Percentiles rank a stretch among this genome's conserved stretches.
These are phyloP conservation scores for Plasmodium falciparum DNA, from an alignment of 169 alveolate genomes.

Conservation along the genomic window DNA sequence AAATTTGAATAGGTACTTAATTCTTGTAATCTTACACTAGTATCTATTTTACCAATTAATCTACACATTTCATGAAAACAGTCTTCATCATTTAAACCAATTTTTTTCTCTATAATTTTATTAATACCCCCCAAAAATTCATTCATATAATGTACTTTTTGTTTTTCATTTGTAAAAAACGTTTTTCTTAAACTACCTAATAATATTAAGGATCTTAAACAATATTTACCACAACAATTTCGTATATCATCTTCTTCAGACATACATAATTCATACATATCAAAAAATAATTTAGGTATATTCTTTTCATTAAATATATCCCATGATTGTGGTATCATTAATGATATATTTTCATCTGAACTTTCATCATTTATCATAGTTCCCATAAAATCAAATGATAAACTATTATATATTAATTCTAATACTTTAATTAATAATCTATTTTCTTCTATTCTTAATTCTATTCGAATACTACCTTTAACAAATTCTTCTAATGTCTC, in stretches of 20 bases:
- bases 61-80: conserved; percentile 95
- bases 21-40: conserved; percentile 91
- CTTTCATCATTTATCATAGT: conserved; percentile 94
- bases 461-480: conserved; percentile 71
- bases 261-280: conserved; percentile 84
- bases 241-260: conserved; percentile 68
- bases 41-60: conserved; percentile 92
- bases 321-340: conserved; percentile 95
- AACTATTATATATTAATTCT: conserved; percentile 91
- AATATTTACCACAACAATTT: conserved; percentile 88
- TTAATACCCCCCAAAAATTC: conserved; percentile 91
- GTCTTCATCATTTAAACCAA: conserved; percentile 91
- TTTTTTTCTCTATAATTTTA: conserved; percentile 89
- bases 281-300: conserved; percentile 89
- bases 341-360: conserved; percentile 94
- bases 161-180: conserved; percentile 91
- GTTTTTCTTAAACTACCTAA: conserved; percentile 92
- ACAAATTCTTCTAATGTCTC: conserved; percentile 79
- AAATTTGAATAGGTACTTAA: conserved; percentile 85
- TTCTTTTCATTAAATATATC: conserved; percentile 89
- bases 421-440: conserved; percentile 89
- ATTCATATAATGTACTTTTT: conserved; percentile 87
- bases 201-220: conserved; percentile 90
- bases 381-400: conserved; percentile 95
- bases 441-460: conserved; percentile 70